A percentile compares a stretch with the other conserved stretches of the same genome.
These are phyloP conservation scores for Euphorbia neoarborescens DNA, from an alignment of 441 rosid genomes.

Conservation along the genomic window DNA sequence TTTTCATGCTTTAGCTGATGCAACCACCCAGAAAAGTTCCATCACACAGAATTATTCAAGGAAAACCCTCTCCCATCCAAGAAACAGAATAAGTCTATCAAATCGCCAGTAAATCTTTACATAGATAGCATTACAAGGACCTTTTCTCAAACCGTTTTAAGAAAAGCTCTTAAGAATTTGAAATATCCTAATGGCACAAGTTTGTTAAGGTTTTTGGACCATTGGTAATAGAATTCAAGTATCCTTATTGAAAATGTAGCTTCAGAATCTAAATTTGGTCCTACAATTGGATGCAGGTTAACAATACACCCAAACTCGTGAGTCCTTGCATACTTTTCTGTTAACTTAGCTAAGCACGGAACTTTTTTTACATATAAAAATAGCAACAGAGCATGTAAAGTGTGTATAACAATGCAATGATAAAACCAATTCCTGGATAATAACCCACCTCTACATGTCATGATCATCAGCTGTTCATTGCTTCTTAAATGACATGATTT, in stretches of 20 bases:
- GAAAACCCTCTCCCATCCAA: background rate
- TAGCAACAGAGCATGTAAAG: background rate
- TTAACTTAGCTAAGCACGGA: background rate
- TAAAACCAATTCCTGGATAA: background rate
- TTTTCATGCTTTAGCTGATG: background rate
- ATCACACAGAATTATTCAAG: background rate
- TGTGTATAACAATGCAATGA: background rate
- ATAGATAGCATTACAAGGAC: background rate
- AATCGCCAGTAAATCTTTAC: background rate
- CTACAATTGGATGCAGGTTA: background rate
- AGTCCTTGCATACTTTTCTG: background rate
- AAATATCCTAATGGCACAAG: background rate
- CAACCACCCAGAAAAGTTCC: background rate
- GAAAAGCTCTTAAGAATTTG: background rate
- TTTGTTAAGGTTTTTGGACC: background rate
- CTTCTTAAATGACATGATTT: background rate
- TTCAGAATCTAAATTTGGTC: background rate
- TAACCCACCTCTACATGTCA: background rate
- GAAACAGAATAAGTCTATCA: background rate
- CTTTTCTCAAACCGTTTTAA: background rate
- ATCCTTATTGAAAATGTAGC: background rate
- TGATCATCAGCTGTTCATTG: background rate
- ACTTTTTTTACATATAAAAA: background rate
- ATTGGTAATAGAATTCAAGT: background rate
- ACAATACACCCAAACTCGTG: background rate